phyloP scores from a whole-genome alignment of 2,329 filamentous ascomycete genomes.

The Lasiodiplodia sp. region DNA sequence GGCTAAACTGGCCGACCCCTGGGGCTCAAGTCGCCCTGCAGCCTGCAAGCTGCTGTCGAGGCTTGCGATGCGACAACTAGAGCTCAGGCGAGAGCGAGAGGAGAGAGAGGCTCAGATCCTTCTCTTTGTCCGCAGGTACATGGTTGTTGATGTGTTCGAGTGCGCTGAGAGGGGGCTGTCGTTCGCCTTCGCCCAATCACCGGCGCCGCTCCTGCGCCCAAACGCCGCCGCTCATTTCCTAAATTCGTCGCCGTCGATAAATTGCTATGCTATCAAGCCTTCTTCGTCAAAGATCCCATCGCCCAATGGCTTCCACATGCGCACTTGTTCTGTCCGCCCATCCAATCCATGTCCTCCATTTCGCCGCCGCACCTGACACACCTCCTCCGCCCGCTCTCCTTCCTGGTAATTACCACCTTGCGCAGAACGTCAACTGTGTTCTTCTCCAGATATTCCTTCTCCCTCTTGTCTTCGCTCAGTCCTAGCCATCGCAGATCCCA shows the following conservation, averaged over 20 bases:
- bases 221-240: background rate
- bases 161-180: conserved; percentile 7
- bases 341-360: conserved; percentile 55
- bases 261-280: background rate
- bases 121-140: background rate
- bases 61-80: background rate
- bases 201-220: background rate
- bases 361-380: conserved; percentile 55
- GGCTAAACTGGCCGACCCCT: conserved; percentile 22
- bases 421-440: conserved; percentile 66
- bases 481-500: conserved; percentile 75
- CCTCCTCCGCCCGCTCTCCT: conserved; percentile 41
- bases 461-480: conserved; percentile 64
- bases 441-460: conserved; percentile 66
- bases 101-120: background rate
- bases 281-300: conserved; percentile 34
- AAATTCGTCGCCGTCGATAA: background rate
- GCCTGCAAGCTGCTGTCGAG: background rate
- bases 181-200: conserved; percentile 1
- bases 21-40: background rate
- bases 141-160: conserved; percentile 5
- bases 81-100: background rate
- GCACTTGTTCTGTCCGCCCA: conserved; percentile 49
- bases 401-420: conserved; percentile 47
- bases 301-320: conserved; percentile 49